Evolutionary conservation across 139 green algal species (phyloP), one percentile per base, ranked within the genome.

Genomic region (Zygnema cylindricum): DNA sequence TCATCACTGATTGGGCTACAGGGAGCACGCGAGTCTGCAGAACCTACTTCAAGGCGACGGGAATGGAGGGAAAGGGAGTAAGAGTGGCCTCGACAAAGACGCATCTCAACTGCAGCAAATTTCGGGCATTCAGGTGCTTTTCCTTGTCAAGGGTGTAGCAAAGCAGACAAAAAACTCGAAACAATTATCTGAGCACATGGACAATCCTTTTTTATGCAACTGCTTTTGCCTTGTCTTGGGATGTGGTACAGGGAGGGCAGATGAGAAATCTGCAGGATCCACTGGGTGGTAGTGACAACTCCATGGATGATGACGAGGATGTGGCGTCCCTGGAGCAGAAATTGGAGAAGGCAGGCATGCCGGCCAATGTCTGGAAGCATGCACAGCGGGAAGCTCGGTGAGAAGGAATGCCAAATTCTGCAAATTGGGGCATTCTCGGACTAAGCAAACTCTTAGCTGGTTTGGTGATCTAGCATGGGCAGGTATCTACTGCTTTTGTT

Each of bases 221-320:
- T 1, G 36, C 69, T 63, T 21, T 77, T 77, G 36, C 40, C 69
- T 21, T 7, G n/a, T n/a, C 78, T 89, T 3, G 32, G 86, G 32
- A 41, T 38, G 1, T 71, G 84, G 38, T 38, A 43, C 69, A 3
- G 63, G 32, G 63, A n/a, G 33, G 82, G 82, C 43, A n/a, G 41
- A 32, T 22, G 36, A 38, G 41, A 55, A 77, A 55, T 16, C 73
- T 23, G 73, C 21, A 25, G 57, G 57, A 25, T 25, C 57, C 57
- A 73, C 25, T 35, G 57, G 57, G 57, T 30, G 30, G 25, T 73
- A 73, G 30, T 35, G 77, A 85, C n/a, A 76, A 89, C n/a, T 55
- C 77, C n/a, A 77, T 40, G 30, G 86, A 91, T 79, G 86, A 91
- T 30, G 86, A 91, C 2, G 86, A 91, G 35, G 86, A 91, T 32